Conservation (phyloP, 345 rosid genomes). For the Raphanus sativus region DNA sequence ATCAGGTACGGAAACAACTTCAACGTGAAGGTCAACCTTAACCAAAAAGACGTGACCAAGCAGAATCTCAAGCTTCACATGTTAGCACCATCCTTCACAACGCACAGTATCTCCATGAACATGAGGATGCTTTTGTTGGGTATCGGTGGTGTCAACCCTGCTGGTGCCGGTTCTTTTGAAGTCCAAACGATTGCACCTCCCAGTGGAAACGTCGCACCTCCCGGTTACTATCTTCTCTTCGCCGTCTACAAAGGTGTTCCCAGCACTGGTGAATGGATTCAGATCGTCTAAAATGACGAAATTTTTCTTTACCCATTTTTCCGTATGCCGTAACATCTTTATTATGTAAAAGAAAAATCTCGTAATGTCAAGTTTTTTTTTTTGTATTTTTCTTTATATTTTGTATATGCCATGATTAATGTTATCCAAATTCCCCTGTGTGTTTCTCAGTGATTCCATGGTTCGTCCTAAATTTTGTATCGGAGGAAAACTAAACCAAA, state of each 20-base stretch:
- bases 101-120: constrained; percentile 70
- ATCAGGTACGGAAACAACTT: constrained; percentile 37
- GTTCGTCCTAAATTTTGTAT: constrained; percentile 9
- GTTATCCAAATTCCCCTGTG: constrained; percentile 1
- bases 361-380: constrained; percentile 1
- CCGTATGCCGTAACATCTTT: constrained; percentile 11
- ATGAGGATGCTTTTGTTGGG: constrained; percentile 51
- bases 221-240: constrained; percentile 52
- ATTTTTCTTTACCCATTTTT: neutral
- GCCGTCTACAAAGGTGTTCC: constrained; percentile 58
- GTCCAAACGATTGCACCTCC: constrained; percentile 44
- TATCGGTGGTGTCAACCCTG: constrained; percentile 20
- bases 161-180: constrained; percentile 3
- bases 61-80: constrained; percentile 42
- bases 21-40: constrained; percentile 27
- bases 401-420: constrained; percentile 15
- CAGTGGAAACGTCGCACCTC: constrained; percentile 49
- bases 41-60: neutral
- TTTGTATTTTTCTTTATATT: neutral
- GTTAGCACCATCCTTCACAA: constrained; percentile 66
- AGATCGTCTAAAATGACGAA: constrained; percentile 37
- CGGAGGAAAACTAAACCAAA: neutral
- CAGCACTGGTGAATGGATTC: constrained; percentile 52
- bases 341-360: neutral
- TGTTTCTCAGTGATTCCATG: neutral